Conservation (phyloP, 192 early-diverging fungal species). For the Linnemannia exigua region DNA sequence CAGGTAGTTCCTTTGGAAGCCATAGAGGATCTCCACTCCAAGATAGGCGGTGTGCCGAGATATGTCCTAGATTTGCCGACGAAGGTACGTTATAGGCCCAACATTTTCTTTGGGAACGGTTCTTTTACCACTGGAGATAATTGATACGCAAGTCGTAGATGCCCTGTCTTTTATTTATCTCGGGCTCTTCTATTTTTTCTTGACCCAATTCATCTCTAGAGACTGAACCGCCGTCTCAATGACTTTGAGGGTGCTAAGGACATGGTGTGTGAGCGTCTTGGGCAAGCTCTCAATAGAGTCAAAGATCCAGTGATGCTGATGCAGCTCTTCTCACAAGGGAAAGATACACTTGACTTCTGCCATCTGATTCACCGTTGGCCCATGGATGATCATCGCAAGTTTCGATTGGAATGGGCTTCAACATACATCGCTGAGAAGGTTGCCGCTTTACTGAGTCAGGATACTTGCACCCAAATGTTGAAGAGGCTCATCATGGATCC, state of each 20-base stretch:
- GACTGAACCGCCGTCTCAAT: not conserved
- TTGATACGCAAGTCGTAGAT: not conserved
- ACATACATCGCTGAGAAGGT: slow-evolving; percentile 22
- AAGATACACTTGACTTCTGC: slow-evolving; percentile 17
- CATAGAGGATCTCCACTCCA: slow-evolving; percentile 16
- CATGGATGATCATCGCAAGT: slow-evolving; percentile 7
- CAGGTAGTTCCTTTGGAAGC: slow-evolving; percentile 1
- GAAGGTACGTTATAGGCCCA: not conserved
- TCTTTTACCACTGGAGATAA: not conserved
- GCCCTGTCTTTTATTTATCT: too few relatives aligned
- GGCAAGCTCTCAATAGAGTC: slow-evolving; percentile 20
- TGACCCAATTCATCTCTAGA: not conserved
- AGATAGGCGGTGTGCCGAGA: slow-evolving; percentile 36
- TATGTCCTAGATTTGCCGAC: slow-evolving; percentile 28
- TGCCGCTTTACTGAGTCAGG: slow-evolving; percentile 10
- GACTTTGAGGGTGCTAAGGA: not conserved
- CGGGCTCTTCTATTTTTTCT: not conserved
- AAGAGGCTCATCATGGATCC: slow-evolving; percentile 7
- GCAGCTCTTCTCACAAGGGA: slow-evolving; percentile 37
- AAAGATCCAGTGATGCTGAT: slow-evolving; percentile 24
- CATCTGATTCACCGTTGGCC: slow-evolving; percentile 46
- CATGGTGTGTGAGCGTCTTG: slow-evolving; percentile 13
- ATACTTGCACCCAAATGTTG: slow-evolving; percentile 16
- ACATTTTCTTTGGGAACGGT: not conserved
- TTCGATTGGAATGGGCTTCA: slow-evolving; percentile 39